Percentiles rank a stretch among this genome's conserved stretches.
Evolutionary conservation across 768 basidiomycete species (phyloP).

Genomic region (Gymnopilus dilepis): DNA sequence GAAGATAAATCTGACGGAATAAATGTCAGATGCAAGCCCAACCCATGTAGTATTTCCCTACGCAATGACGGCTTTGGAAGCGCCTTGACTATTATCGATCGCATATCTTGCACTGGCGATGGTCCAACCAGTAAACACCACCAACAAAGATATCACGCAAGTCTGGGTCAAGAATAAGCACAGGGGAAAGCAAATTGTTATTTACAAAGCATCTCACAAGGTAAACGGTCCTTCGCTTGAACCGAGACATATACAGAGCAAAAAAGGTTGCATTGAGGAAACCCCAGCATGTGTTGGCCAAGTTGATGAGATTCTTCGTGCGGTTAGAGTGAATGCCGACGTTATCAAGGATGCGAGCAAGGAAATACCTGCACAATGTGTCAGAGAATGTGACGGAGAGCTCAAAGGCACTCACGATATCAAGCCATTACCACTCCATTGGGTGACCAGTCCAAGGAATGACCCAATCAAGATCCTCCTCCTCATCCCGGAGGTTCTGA

Average conservation of each 20-base stretch:
- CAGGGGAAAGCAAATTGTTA: background rate
- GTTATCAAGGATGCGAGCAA: slow-evolving; percentile 58
- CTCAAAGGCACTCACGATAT: slow-evolving; percentile 44
- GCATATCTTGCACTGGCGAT: slow-evolving; percentile 54
- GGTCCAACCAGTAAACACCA: slow-evolving; percentile 60
- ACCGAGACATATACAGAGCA: slow-evolving; percentile 53
- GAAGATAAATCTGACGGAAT: slow-evolving; percentile 52
- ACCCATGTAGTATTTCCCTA: slow-evolving; percentile 26
- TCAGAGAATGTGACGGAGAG: background rate
- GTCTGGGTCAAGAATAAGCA: slow-evolving; percentile 29
- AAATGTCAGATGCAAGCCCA: background rate
- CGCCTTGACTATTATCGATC: slow-evolving; percentile 44
- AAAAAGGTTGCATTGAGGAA: slow-evolving; percentile 57
- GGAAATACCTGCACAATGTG: slow-evolving; percentile 47
- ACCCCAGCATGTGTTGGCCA: slow-evolving; percentile 59
- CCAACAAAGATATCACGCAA: slow-evolving; percentile 51
- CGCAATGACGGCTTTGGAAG: slow-evolving; percentile 57
- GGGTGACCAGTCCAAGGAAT: slow-evolving; percentile 61
- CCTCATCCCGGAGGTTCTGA: slow-evolving; percentile 56
- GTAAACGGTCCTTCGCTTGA: slow-evolving; percentile 54
- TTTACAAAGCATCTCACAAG: slow-evolving; percentile 42
- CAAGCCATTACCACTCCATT: slow-evolving; percentile 70
- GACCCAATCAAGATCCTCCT: slow-evolving; percentile 52
- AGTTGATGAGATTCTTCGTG: slow-evolving; percentile 61
- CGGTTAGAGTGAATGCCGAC: slow-evolving; percentile 55